Percentiles rank a stretch among this genome's conserved stretches.
Conservation (phyloP, 179 eudicot genomes). For the Spinacia oleracea region DNA sequence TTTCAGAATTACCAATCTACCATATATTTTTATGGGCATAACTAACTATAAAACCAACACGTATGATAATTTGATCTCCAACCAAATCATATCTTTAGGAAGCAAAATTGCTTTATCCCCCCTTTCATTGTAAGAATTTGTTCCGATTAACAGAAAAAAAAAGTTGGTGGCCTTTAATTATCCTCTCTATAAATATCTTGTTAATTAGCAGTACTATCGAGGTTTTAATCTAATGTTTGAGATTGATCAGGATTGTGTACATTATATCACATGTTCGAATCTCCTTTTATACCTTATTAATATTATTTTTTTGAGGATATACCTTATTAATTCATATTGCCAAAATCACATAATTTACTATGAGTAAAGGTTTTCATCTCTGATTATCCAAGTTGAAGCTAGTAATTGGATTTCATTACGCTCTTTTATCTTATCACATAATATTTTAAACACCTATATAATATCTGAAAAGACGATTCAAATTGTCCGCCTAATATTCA, state of each 20-base stretch:
- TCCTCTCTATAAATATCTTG: neutral
- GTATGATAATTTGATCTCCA: neutral
- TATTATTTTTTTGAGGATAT: no score
- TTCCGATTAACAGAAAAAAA: neutral
- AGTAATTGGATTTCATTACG: no score
- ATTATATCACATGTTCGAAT: no score
- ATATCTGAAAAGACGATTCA: no score
- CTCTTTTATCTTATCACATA: neutral
- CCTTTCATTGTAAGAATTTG: neutral
- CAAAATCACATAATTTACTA: no score
- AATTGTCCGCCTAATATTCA: no score
- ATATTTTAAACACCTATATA: neutral
- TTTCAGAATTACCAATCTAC: neutral
- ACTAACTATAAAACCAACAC: neutral
- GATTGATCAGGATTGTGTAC: no score
- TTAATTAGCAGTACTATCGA: neutral
- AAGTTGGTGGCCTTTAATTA: constrained; percentile 16
- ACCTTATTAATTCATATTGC: no score
- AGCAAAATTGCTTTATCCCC: neutral
- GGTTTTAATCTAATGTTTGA: no score
- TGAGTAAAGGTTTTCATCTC: no score
- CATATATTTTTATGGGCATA: neutral
- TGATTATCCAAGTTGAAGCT: no score
- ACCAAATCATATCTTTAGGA: neutral
- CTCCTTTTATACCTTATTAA: no score